Evolutionary conservation across 2,329 filamentous ascomycete genomes (phyloP), one percentile per base, ranked within the genome.

Genomic region (Pseudogymnoascus sp.): DNA sequence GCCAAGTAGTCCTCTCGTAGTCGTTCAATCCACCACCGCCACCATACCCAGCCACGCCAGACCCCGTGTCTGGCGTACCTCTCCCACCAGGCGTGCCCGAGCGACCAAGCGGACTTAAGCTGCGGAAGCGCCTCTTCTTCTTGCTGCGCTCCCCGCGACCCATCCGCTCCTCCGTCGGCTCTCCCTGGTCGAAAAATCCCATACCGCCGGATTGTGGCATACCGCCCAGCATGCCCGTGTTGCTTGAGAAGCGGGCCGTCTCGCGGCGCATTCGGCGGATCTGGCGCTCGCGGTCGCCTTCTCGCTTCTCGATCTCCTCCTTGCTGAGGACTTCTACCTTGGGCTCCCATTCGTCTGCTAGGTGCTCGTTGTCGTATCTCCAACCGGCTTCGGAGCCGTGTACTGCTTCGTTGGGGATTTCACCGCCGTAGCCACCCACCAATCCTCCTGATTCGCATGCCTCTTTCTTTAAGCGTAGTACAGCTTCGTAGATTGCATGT

Each of bases 291-390:
- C 94, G 84, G 71, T 99, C 94, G 59, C 91, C 91, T 74, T 99
- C 94, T 28, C 94, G 85, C 77, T 96, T 96, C 75, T 99, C 94
- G 60, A 99, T 97, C 71, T 99, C 94, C 68, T 99, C 94, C 68
- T 96, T 96, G 38, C 88, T 92, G 2, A 99, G 76, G 0, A 82
- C 79, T 72, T 93, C 90, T 7, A 94, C 80, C 76, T 89, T 90
- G 6, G 90, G 88, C 70, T 91, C 89, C 90, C 90, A 94, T 64
- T 89, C 87, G 65, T 90, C 87, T 6, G 83, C 92, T 3, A 97
- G 80, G 62, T 91, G 88, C 70, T 97, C 94, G 2, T 91, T 90
- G 66, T 99, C 94, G 71, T 97, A 96, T 65, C 94, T 83, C 93
- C 94, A 97, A 2, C 94, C 94, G 12, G 92, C 91, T 62, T 92